These are phyloP conservation scores for Neckera pumila DNA, from an alignment of 225 moss, liverwort and hornwort species.

Conservation along the genomic window DNA sequence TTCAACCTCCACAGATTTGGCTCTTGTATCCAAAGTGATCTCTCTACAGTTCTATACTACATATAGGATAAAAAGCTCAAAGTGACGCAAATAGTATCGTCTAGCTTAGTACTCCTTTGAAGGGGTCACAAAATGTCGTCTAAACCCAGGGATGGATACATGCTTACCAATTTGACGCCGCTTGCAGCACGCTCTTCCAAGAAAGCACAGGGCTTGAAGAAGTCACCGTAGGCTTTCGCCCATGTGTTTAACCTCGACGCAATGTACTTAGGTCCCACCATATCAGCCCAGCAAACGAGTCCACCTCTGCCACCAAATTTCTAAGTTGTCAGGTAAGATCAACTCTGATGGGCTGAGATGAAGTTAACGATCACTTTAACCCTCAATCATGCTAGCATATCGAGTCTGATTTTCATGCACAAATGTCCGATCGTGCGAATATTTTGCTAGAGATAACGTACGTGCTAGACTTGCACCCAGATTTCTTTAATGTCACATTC, in stretches of 20 bases:
- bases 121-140: background rate
- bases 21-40: too few relatives aligned
- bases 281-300: constrained; percentile 83
- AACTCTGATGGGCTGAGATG: background rate
- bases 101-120: background rate
- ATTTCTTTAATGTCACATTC: background rate
- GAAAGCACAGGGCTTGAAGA: constrained; percentile 88
- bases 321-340: background rate
- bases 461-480: background rate
- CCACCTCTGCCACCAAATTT: constrained; percentile 64
- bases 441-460: background rate
- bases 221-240: constrained; percentile 49
- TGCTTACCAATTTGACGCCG: constrained; percentile 60
- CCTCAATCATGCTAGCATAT: background rate
- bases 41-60: too few relatives aligned
- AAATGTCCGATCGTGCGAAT: background rate
- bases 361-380: background rate
- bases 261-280: constrained; percentile 76
- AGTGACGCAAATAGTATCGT: background rate
- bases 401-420: background rate
- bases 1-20: background rate
- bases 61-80: background rate
- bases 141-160: background rate
- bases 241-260: constrained; percentile 66
- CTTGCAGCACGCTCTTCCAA: constrained; percentile 78